Evolutionary conservation across 371 early-diverging fungal species (phyloP).

Genomic region (Mucor velutinosus): DNA sequence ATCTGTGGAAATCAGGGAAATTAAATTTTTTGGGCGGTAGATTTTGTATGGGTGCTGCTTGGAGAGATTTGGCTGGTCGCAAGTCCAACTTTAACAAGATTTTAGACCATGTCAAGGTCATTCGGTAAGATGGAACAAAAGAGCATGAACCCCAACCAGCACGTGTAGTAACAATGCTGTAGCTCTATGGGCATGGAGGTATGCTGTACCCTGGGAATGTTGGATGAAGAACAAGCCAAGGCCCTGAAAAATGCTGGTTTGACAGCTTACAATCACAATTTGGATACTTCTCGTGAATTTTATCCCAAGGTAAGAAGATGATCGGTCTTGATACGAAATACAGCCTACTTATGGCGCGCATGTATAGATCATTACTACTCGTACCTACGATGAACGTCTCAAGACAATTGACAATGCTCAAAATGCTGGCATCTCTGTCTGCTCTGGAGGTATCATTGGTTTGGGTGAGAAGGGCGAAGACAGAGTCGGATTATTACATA

Average conservation of each 20-base stretch:
- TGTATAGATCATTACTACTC: slow-evolving; percentile 78
- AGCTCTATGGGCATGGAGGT: slow-evolving; percentile 92
- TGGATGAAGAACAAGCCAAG: slow-evolving; percentile 76
- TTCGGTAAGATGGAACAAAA: slow-evolving; percentile 57
- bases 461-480: slow-evolving; percentile 79
- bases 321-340: background rate
- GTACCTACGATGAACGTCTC: slow-evolving; percentile 82
- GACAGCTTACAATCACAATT: slow-evolving; percentile 91
- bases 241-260: slow-evolving; percentile 83
- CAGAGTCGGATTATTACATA: slow-evolving; percentile 79
- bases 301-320: slow-evolving; percentile 66
- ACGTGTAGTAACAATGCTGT: background rate
- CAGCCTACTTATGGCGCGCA: no score
- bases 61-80: slow-evolving; percentile 83
- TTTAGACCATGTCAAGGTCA: slow-evolving; percentile 75
- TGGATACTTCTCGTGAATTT: slow-evolving; percentile 84
- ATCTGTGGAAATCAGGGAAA: slow-evolving; percentile 6
- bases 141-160: background rate
- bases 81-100: slow-evolving; percentile 87
- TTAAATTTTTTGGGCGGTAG: slow-evolving; percentile 28
- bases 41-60: slow-evolving; percentile 88
- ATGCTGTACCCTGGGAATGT: slow-evolving; percentile 89
- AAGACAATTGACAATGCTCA: slow-evolving; percentile 78
- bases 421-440: slow-evolving; percentile 85
- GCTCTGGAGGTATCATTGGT: slow-evolving; percentile 90